Evolutionary conservation across 1,284 basidiomycete genomes (phyloP).

Genomic region (Microbotryum saponariae): DNA sequence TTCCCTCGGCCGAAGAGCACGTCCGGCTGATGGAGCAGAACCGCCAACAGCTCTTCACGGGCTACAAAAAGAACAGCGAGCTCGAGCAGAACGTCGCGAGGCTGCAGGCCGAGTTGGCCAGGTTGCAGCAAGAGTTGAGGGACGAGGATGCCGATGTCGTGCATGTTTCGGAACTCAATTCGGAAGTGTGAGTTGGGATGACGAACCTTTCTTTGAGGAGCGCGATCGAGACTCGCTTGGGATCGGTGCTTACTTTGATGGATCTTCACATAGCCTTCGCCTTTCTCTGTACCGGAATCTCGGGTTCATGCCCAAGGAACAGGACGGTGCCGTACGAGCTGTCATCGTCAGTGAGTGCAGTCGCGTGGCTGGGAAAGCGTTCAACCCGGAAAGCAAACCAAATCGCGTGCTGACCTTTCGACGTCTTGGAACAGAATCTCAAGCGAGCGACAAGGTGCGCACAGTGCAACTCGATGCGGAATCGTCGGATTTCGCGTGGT

Average conservation of each 20-base stretch:
- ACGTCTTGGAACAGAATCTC: neutral
- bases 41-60: conserved; percentile 2
- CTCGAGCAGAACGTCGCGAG: conserved; percentile 23
- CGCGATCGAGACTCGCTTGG: neutral
- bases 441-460: conserved; percentile 12
- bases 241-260: neutral
- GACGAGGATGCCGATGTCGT: conserved; percentile 26
- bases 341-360: conserved; percentile 16
- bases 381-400: neutral
- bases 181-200: conserved; percentile 22
- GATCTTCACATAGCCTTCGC: conserved; percentile 9
- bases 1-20: conserved; percentile 18
- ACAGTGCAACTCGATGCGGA: conserved; percentile 19
- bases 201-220: neutral
- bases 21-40: conserved; percentile 15
- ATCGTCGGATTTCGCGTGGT: conserved; percentile 18
- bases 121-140: conserved; percentile 25
- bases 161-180: conserved; percentile 16
- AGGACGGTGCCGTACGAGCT: conserved; percentile 21
- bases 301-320: conserved; percentile 28
- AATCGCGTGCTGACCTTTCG: neutral
- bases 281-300: conserved; percentile 28
- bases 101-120: conserved; percentile 21
- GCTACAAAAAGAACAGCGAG: conserved; percentile 25
- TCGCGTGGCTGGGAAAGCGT: neutral